phyloP scores from a whole-genome alignment of 2,329 filamentous ascomycete species.

The Polytolypa hystricis region DNA sequence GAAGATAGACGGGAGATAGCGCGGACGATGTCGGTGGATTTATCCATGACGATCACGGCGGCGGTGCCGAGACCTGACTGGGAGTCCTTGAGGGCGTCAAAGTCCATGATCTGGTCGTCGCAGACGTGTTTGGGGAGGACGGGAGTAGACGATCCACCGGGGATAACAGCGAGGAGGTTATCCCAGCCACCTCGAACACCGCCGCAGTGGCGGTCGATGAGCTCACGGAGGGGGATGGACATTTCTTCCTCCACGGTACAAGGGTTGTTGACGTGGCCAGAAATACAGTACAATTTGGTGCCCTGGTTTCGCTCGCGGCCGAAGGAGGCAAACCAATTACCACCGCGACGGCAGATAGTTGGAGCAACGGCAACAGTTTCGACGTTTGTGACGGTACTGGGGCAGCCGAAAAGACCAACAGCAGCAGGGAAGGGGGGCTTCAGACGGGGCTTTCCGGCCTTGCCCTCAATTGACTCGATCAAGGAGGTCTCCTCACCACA shows the following conservation, averaged over 20 bases:
- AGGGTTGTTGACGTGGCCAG: slow-evolving; percentile 97
- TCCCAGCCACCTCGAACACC: slow-evolving; percentile 96
- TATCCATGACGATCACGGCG: slow-evolving; percentile 98
- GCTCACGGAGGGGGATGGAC: slow-evolving; percentile 89
- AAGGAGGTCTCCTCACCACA: slow-evolving; percentile 97
- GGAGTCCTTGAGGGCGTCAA: slow-evolving; percentile 93
- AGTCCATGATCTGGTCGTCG: slow-evolving; percentile 97
- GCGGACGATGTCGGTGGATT: slow-evolving; percentile 89
- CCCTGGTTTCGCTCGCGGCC: slow-evolving; percentile 93
- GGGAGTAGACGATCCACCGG: slow-evolving; percentile 90
- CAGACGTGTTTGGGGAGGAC: slow-evolving; percentile 84
- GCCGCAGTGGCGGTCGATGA: slow-evolving; percentile 97
- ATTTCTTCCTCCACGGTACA: slow-evolving; percentile 98
- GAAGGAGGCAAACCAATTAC: slow-evolving; percentile 84
- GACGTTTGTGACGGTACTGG: slow-evolving; percentile 94
- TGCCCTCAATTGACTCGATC: slow-evolving; percentile 96
- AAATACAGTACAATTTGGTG: slow-evolving; percentile 97
- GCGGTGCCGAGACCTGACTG: slow-evolving; percentile 96
- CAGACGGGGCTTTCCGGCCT: slow-evolving; percentile 93
- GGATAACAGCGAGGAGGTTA: slow-evolving; percentile 89
- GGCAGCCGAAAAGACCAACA: slow-evolving; percentile 95
- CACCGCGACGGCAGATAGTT: slow-evolving; percentile 88
- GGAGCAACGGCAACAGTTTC: slow-evolving; percentile 93
- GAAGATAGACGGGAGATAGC: slow-evolving; percentile 85
- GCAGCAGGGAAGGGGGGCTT: slow-evolving; percentile 98